These are phyloP conservation scores for Eutypa lata DNA, from an alignment of 2,329 filamentous ascomycete genomes.

Conservation along the genomic window DNA sequence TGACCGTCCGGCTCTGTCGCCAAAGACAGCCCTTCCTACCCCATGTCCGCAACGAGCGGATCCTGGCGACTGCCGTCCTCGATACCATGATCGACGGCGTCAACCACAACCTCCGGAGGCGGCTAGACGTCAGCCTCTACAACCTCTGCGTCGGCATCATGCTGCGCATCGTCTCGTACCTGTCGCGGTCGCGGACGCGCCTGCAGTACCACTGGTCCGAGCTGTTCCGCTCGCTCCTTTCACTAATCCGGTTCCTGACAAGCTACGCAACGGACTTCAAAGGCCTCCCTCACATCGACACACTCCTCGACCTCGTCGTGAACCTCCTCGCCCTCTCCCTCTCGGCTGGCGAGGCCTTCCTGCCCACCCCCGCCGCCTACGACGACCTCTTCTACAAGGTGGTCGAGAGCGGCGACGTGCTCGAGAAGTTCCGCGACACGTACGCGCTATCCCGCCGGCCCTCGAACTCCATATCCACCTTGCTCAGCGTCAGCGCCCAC, in stretches of 20 bases:
- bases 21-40: constrained; percentile 87
- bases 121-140: constrained; percentile 83
- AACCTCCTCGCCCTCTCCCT: constrained; percentile 82
- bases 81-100: constrained; percentile 88
- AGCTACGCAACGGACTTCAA: constrained; percentile 80
- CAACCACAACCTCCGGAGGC: constrained; percentile 86
- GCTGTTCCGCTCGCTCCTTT: constrained; percentile 84
- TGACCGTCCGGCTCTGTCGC: constrained; percentile 77
- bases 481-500: constrained; percentile 79
- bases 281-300: constrained; percentile 63
- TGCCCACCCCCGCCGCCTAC: constrained; percentile 82
- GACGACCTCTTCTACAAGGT: constrained; percentile 99
- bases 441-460: constrained; percentile 60
- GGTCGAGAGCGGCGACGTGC: constrained; percentile 82
- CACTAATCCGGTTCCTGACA: constrained; percentile 84
- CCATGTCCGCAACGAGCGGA: constrained; percentile 66
- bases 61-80: constrained; percentile 72
- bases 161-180: constrained; percentile 76
- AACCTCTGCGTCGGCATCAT: constrained; percentile 78
- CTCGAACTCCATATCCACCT: constrained; percentile 74
- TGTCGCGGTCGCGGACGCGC: constrained; percentile 78
- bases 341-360: constrained; percentile 83
- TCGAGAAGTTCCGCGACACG: constrained; percentile 76
- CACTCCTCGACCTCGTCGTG: constrained; percentile 72
- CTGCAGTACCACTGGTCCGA: constrained; percentile 93